Percentiles rank a stretch among this genome's conserved stretches.
These are phyloP conservation scores for Kwoniella shandongensis DNA, from an alignment of 768 basidiomycete genomes.

Conservation along the genomic window DNA sequence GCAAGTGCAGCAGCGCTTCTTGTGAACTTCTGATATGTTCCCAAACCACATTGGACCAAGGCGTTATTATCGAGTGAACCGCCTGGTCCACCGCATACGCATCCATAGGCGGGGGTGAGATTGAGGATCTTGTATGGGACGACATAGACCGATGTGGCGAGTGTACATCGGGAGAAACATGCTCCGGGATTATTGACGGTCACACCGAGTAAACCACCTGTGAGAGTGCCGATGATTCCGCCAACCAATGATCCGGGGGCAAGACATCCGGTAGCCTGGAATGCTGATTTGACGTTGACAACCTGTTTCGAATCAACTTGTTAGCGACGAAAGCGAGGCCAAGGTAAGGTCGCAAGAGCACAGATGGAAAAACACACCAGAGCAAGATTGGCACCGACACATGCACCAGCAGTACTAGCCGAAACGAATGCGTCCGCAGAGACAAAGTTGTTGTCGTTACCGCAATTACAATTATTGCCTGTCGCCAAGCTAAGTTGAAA, in stretches of 20 bases:
- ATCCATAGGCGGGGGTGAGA: neutral
- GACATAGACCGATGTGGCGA: neutral
- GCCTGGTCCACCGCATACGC: neutral
- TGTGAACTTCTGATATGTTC: neutral
- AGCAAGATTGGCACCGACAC: neutral
- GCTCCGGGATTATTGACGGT: conserved; percentile 2
- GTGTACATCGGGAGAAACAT: neutral
- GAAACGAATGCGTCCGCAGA: neutral
- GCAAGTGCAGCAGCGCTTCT: neutral
- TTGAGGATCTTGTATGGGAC: neutral
- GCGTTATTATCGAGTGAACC: neutral
- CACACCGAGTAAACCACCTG: neutral
- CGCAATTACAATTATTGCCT: neutral
- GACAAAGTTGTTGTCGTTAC: conserved; percentile 2
- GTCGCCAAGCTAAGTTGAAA: neutral
- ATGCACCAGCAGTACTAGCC: neutral
- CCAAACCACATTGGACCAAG: neutral
- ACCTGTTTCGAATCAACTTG: neutral
- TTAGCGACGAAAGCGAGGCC: too few species aligned
- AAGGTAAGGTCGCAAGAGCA: too few species aligned
- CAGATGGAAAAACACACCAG: neutral
- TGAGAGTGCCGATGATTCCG: neutral
- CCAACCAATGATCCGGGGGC: neutral
- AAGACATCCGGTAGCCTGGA: neutral
- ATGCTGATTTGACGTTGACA: neutral